These are phyloP conservation scores for Talaromyces pinophilus DNA, from an alignment of 2,329 filamentous ascomycete species.

Conservation along the genomic window DNA sequence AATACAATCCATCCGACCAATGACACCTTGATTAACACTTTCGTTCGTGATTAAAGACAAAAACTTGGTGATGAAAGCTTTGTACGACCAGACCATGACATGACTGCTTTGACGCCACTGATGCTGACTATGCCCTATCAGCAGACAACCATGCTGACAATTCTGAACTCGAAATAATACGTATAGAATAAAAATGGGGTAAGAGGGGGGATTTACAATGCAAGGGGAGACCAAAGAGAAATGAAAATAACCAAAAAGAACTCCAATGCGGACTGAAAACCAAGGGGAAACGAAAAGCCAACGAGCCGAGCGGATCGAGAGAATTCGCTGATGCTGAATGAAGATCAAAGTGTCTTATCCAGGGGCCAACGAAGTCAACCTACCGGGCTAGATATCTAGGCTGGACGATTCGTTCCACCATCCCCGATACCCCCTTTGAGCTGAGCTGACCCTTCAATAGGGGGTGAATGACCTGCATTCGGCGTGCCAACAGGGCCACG, in stretches of 20 bases:
- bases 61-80: slow-evolving; percentile 5
- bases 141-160: slow-evolving; percentile 14
- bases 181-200: not conserved
- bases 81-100: slow-evolving; percentile 15
- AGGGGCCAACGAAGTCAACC: not conserved
- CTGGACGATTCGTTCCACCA: slow-evolving; percentile 31
- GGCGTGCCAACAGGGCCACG: not conserved
- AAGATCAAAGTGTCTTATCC: not conserved
- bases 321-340: not conserved
- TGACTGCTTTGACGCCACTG: slow-evolving; percentile 16
- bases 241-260: slow-evolving; percentile 5
- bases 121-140: slow-evolving; percentile 18
- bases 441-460: slow-evolving; percentile 14
- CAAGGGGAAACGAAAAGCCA: not conserved
- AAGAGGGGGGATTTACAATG: slow-evolving; percentile 10
- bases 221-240: not conserved
- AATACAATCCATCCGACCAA: not conserved
- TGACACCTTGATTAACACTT: slow-evolving; percentile 14
- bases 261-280: slow-evolving; percentile 13
- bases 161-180: not conserved
- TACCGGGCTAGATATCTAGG: slow-evolving; percentile 30
- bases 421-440: slow-evolving; percentile 14
- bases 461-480: slow-evolving; percentile 15
- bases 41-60: slow-evolving; percentile 4
- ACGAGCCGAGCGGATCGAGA: not conserved